A percentile compares a stretch with the other conserved stretches of the same genome.
These are phyloP conservation scores for Terfezia claveryi DNA, from an alignment of 495 filamentous ascomycete species.

Conservation along the genomic window DNA sequence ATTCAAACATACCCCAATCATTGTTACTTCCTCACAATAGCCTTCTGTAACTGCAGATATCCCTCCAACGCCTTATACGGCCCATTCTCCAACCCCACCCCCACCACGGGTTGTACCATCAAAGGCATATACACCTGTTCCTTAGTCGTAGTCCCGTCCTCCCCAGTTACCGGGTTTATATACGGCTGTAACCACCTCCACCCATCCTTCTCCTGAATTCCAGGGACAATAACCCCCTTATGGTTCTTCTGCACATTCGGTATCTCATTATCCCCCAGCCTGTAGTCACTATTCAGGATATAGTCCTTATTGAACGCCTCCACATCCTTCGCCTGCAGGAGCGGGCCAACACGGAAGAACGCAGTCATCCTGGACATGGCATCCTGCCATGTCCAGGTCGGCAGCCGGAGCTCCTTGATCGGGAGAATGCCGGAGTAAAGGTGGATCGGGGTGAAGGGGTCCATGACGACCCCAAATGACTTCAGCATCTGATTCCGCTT, in stretches of 20 bases:
- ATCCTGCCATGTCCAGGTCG: conserved; percentile 24
- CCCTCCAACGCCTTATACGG: conserved; percentile 28
- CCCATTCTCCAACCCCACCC: conserved; percentile 14
- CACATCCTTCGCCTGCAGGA: conserved; percentile 20
- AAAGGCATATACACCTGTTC: conserved; percentile 11
- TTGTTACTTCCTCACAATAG: conserved; percentile 9
- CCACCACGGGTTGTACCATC: conserved; percentile 12
- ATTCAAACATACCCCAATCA: too few species aligned
- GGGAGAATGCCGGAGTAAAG: conserved; percentile 24
- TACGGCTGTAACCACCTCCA: conserved; percentile 32
- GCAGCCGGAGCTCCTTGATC: conserved; percentile 18
- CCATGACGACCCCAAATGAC: conserved; percentile 22
- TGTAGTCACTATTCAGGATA: conserved; percentile 2
- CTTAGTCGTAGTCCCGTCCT: neutral
- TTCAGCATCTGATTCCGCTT: conserved; percentile 7
- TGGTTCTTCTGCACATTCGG: neutral
- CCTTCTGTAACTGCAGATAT: conserved; percentile 23
- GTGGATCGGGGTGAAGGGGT: conserved; percentile 27
- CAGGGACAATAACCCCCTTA: conserved; percentile 4
- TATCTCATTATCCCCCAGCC: conserved; percentile 1
- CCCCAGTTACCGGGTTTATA: neutral
- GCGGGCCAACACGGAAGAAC: conserved; percentile 27
- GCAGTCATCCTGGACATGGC: conserved; percentile 26
- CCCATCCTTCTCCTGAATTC: conserved; percentile 11
- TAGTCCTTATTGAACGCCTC: conserved; percentile 6